A percentile compares a stretch with the other conserved stretches of the same genome.
phyloP scores from a whole-genome alignment of 169 alveolate genomes.

The Eimeria sp. region DNA sequence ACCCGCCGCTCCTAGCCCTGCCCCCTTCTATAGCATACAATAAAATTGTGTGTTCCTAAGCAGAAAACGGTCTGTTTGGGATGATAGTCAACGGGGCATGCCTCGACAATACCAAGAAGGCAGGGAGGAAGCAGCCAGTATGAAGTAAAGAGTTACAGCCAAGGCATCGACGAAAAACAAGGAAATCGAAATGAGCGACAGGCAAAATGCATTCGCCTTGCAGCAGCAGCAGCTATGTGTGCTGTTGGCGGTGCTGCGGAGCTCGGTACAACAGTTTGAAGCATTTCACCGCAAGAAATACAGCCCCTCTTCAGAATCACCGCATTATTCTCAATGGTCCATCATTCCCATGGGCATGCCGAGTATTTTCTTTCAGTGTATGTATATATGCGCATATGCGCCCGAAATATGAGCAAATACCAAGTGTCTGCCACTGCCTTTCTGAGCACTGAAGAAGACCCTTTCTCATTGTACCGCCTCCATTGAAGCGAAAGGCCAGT shows the following conservation, averaged over 20 bases:
- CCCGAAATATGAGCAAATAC: background rate
- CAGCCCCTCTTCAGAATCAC: background rate
- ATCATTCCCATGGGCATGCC: background rate
- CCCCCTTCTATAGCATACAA: background rate
- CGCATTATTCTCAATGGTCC: background rate
- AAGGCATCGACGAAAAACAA: background rate
- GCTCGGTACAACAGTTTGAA: background rate
- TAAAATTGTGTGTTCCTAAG: background rate
- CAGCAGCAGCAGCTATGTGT: background rate
- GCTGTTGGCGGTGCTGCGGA: background rate
- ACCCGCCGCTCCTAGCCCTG: background rate
- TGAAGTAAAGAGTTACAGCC: background rate
- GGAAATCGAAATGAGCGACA: background rate
- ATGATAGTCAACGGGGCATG: background rate
- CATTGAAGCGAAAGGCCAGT: background rate
- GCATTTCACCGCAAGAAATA: background rate
- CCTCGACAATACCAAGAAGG: background rate
- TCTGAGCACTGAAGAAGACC: background rate
- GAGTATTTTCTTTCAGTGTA: background rate
- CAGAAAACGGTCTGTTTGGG: background rate
- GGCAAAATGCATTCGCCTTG: background rate
- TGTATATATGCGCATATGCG: background rate
- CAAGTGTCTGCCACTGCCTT: background rate
- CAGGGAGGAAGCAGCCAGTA: background rate
- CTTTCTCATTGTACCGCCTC: background rate